Conservation (phyloP, 306 rosid genomes). For the Hippophae rhamnoides region DNA sequence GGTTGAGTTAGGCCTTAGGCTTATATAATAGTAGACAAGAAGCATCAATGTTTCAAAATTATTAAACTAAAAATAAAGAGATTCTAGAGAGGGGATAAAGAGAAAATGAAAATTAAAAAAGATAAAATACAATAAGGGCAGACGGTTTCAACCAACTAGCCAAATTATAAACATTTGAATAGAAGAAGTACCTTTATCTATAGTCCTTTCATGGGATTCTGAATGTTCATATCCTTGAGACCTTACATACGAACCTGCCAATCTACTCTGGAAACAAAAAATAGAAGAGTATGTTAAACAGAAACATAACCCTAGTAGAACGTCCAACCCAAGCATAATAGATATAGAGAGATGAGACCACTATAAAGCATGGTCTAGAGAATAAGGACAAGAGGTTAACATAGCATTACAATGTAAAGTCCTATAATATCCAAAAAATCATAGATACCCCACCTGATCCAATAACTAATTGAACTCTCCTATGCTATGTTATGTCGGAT, state of each 20-base stretch:
- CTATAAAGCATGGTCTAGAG: not conserved
- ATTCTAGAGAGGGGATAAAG: too few species aligned
- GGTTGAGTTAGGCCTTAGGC: too few species aligned
- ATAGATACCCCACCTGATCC: not conserved
- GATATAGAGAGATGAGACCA: not conserved
- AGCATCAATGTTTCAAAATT: too few species aligned
- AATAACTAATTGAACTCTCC: not conserved
- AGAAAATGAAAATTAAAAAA: too few species aligned
- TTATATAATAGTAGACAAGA: too few species aligned
- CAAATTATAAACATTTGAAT: not conserved
- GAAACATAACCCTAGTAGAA: not conserved
- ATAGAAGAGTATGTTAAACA: not conserved
- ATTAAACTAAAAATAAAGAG: too few species aligned
- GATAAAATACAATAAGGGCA: not conserved
- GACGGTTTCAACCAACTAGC: not conserved
- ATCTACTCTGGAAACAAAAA: constrained; percentile 27
- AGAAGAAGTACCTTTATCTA: constrained; percentile 36
- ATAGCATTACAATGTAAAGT: not conserved
- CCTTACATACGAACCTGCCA: constrained; percentile 32
- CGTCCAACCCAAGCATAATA: not conserved
- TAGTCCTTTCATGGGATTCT: constrained; percentile 39
- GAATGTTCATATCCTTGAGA: constrained; percentile 30
- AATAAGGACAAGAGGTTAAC: not conserved
- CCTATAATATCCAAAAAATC: not conserved
- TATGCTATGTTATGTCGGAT: not conserved